These are phyloP conservation scores for Candida quercuum DNA, from an alignment of 805 yeast species.

Conservation along the genomic window DNA sequence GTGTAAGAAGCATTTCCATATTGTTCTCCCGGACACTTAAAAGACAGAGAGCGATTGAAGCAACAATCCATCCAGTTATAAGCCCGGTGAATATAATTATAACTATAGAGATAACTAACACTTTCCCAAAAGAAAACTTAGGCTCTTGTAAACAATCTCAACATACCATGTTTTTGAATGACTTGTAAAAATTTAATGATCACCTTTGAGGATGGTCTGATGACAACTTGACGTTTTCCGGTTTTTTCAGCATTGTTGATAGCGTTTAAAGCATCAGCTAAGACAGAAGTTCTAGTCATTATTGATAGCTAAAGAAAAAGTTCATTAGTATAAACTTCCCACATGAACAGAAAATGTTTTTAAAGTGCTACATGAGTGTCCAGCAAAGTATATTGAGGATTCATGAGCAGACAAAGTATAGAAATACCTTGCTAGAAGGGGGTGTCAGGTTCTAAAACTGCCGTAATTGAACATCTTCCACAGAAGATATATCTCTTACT, in stretches of 20 bases:
- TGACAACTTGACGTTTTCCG: conserved; percentile 97
- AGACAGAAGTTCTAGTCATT: conserved; percentile 97
- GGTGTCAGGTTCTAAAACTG: conserved; percentile 23
- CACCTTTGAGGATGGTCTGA: conserved; percentile 98
- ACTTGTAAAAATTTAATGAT: conserved; percentile 94
- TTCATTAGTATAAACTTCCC: conserved; percentile 4
- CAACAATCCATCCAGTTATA: conserved; percentile 98
- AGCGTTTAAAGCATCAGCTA: conserved; percentile 97
- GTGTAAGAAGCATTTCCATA: conserved; percentile 31
- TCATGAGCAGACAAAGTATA: conserved; percentile 34
- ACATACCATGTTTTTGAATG: conserved; percentile 98
- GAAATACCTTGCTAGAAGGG: conserved; percentile 18
- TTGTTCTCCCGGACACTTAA: conserved; percentile 90
- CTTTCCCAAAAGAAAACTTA: not conserved
- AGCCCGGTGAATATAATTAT: conserved; percentile 56
- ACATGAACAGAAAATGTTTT: not conserved
- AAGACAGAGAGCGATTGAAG: conserved; percentile 91
- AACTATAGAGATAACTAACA: too few relatives aligned
- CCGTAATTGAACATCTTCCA: conserved; percentile 15
- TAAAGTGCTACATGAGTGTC: conserved; percentile 43
- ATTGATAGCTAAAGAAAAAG: conserved; percentile 30
- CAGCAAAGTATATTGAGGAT: conserved; percentile 27
- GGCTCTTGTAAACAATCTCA: too few relatives aligned
- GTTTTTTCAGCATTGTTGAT: conserved; percentile 99
- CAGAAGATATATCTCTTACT: conserved; percentile 15